Conservation (phyloP, 208 protist genomes). For the Wallacemonas sp. region DNA sequence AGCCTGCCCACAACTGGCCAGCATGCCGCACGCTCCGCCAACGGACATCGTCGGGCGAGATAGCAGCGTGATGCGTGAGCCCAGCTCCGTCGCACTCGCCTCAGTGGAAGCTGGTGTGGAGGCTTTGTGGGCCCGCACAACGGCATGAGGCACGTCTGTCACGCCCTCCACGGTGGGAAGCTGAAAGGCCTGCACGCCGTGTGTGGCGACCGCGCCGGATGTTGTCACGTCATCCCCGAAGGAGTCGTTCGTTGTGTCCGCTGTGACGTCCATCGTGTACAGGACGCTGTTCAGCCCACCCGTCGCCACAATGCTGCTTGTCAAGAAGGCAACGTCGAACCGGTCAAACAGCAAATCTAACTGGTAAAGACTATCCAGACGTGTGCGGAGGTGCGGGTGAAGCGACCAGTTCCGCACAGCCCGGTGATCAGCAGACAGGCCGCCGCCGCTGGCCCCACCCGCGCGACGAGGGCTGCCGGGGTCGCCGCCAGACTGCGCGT, state of each 20-base stretch:
- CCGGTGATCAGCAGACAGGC: constrained; percentile 12
- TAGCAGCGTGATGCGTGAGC: constrained; percentile 53
- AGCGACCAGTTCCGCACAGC: constrained; percentile 76
- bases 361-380: constrained; percentile 74
- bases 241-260: no score
- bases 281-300: constrained; percentile 73
- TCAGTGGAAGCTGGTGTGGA: background rate
- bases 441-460: constrained; percentile 3
- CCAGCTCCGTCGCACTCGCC: constrained; percentile 30
- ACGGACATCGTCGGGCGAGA: constrained; percentile 50
- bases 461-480: constrained; percentile 25
- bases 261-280: constrained; percentile 69
- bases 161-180: constrained; percentile 46
- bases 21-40: constrained; percentile 58
- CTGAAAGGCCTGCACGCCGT: constrained; percentile 40
- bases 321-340: constrained; percentile 81
- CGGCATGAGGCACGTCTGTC: constrained; percentile 30
- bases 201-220: constrained; percentile 5
- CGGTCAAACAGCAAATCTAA: constrained; percentile 60
- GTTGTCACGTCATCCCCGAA: no score
- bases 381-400: constrained; percentile 56
- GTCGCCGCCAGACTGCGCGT: constrained; percentile 13
- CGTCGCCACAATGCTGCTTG: constrained; percentile 51
- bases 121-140: constrained; percentile 3
- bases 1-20: constrained; percentile 63